Conservation (phyloP, 176 grass and related monocot genomes). For the Lolium multiflorum region DNA sequence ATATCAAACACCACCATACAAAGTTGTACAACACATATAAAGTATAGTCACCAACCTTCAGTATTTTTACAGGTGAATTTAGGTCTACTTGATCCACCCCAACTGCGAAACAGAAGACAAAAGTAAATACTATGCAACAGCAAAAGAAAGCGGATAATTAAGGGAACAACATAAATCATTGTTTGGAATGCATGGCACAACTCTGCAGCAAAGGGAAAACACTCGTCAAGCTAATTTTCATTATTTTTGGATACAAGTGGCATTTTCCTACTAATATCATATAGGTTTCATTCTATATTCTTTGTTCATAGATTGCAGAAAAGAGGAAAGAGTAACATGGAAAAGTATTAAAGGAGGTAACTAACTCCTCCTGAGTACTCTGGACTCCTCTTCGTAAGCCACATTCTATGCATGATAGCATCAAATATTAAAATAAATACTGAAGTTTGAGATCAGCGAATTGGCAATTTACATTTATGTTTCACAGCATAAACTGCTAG, state of each 20-base stretch:
- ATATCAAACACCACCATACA: background rate
- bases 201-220: background rate
- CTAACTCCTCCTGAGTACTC: background rate
- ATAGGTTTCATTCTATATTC: background rate
- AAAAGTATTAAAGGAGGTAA: background rate
- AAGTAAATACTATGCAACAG: background rate
- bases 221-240: background rate
- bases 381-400: background rate
- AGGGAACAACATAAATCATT: background rate
- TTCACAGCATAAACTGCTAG: background rate
- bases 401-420: background rate
- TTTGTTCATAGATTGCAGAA: background rate
- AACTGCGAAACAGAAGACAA: constrained; percentile 55
- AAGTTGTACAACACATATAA: background rate
- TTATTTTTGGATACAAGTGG: background rate
- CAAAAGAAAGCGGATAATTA: background rate
- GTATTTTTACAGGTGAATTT: constrained; percentile 95
- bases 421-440: background rate
- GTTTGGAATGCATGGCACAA: background rate
- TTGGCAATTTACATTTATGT: background rate
- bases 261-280: background rate
- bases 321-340: background rate
- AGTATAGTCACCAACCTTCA: constrained; percentile 61
- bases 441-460: background rate
- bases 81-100: constrained; percentile 96